phyloP scores from a whole-genome alignment of 495 filamentous ascomycete genomes.

The Xylaria grammica region DNA sequence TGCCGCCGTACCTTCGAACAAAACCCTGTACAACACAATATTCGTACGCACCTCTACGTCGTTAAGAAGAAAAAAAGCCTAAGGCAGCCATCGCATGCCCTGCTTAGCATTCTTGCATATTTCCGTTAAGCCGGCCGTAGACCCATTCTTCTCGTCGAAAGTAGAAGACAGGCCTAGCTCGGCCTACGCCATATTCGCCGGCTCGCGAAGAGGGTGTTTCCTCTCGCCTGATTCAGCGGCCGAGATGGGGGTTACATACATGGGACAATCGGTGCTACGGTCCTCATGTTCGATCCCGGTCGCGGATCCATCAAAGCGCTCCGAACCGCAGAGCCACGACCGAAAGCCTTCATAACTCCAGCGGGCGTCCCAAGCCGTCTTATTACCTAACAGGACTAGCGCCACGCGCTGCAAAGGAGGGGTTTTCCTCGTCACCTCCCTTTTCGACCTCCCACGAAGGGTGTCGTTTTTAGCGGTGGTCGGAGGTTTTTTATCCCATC shows the following conservation, averaged over 20 bases:
- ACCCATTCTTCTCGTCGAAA: slow-evolving; percentile 38
- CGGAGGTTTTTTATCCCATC: background rate
- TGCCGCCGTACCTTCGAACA: slow-evolving; percentile 31
- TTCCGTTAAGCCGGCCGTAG: slow-evolving; percentile 37
- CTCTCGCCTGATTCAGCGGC: slow-evolving; percentile 27
- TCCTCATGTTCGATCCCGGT: slow-evolving; percentile 26
- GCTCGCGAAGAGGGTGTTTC: slow-evolving; percentile 38
- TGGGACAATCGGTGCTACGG: slow-evolving; percentile 39
- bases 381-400: no score
- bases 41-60: slow-evolving; percentile 38
- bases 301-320: slow-evolving; percentile 26
- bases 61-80: slow-evolving; percentile 37
- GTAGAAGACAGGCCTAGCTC: slow-evolving; percentile 34
- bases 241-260: slow-evolving; percentile 32
- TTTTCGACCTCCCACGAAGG: background rate
- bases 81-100: slow-evolving; percentile 43
- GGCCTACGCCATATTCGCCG: slow-evolving; percentile 30
- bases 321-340: slow-evolving; percentile 39
- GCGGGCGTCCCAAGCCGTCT: slow-evolving; percentile 36
- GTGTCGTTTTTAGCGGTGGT: background rate
- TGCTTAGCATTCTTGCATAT: slow-evolving; percentile 43
- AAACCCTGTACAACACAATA: slow-evolving; percentile 33
- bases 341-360: slow-evolving; percentile 47
- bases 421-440: background rate
- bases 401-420: no score